Evolutionary conservation across 2,329 filamentous ascomycete species (phyloP), one percentile per base, ranked within the genome.

Genomic region (Arthrobotrys musiformis): DNA sequence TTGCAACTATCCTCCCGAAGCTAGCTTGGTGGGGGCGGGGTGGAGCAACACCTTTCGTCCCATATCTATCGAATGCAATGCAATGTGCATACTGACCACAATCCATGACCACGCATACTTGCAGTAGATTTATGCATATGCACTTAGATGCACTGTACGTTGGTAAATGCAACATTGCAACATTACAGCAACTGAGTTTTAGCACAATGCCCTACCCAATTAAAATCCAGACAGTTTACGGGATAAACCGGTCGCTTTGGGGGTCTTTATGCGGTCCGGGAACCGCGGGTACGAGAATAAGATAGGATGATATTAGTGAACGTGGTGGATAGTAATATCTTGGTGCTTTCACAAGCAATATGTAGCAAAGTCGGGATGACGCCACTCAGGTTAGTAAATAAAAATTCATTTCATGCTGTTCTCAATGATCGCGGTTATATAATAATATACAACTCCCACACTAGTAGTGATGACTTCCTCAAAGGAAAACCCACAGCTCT

Each of bases 151-250:
- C 56, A 61, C 37, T 30, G 2, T 28, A 61, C 22, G 19, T 61
- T 61, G 56, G 56, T 22, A 61, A 13, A 61, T 46, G 40, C 40
- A 61, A 61, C 56, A 19, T 61, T 28, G 30, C 24, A 46, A 61
- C 40, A 61, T 13, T 37, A 33, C 56, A 61, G 40, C 40, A n/a
- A n/a, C n/a, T n/a, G n/a, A n/a, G n/a, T n/a, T 37, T 19, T 61
- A 44, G 40, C 37, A 61, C 15, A 44, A 30, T 19, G 24, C 40
- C 56, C 56, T 19, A 17, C 40, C 56, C 56, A 58, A 58, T 58
- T 58, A 30, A 17, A 60, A 7, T 17, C 37, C 40, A 46, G 28
- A 46, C 56, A 42, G 24, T n/a, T 15, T n/a, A n/a, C n/a, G n/a
- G n/a, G n/a, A n/a, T n/a, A n/a, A n/a, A n/a, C n/a, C n/a, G n/a